Percentiles rank a stretch among this genome's conserved stretches.
Conservation (phyloP, 2,329 filamentous ascomycete species). For the Exutisphaerella laricina region DNA sequence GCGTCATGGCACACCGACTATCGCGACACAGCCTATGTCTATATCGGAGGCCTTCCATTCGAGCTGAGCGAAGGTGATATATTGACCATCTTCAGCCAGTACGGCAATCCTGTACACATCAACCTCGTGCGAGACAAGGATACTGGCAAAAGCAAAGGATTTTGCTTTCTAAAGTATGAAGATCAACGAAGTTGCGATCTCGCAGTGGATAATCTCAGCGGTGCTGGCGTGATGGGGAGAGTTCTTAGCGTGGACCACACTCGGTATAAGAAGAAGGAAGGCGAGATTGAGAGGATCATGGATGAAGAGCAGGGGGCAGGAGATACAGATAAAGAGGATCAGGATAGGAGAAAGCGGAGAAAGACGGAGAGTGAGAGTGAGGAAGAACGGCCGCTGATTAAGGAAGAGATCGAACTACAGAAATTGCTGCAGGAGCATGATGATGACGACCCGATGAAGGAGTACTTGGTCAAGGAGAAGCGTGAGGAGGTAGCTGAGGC, state of each 20-base stretch:
- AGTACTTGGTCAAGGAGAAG: slow-evolving; percentile 82
- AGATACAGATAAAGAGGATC: slow-evolving; percentile 34
- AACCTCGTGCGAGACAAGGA: slow-evolving; percentile 93
- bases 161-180: slow-evolving; percentile 96
- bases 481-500: slow-evolving; percentile 78
- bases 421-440: slow-evolving; percentile 67
- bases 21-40: slow-evolving; percentile 92
- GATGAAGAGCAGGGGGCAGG: slow-evolving; percentile 52
- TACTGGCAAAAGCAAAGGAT: slow-evolving; percentile 89
- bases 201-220: slow-evolving; percentile 91
- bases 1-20: slow-evolving; percentile 98
- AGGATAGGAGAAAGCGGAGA: slow-evolving; percentile 43
- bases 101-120: slow-evolving; percentile 87
- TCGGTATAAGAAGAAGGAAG: slow-evolving; percentile 81
- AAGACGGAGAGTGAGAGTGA: slow-evolving; percentile 38
- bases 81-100: slow-evolving; percentile 95
- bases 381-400: slow-evolving; percentile 58
- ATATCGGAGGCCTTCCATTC: slow-evolving; percentile 89
- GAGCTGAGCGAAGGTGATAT: slow-evolving; percentile 94
- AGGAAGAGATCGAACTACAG: slow-evolving; percentile 75
- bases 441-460: slow-evolving; percentile 97
- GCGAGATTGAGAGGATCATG: slow-evolving; percentile 41
- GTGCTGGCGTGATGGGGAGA: slow-evolving; percentile 74
- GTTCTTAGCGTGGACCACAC: slow-evolving; percentile 86
- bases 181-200: slow-evolving; percentile 94